Conservation (phyloP, 768 basidiomycete genomes). For the Xerocomellus amylosporus region DNA sequence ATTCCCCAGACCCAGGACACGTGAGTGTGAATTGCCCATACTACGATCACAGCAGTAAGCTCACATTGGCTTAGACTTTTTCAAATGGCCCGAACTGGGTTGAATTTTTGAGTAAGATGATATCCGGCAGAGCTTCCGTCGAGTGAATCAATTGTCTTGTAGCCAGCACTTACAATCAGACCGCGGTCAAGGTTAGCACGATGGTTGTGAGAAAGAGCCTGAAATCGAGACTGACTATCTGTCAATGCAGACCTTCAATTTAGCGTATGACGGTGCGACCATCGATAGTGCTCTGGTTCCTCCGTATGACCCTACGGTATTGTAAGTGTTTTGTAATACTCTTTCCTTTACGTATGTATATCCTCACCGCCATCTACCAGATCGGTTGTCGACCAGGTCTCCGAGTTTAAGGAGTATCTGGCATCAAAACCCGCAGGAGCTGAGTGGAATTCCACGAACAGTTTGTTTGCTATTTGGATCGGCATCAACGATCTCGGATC, state of each 20-base stretch:
- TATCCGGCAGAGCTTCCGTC: not conserved
- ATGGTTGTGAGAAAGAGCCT: not conserved
- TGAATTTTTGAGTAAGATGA: slow-evolving; percentile 43
- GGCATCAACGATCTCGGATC: slow-evolving; percentile 62
- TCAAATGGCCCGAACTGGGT: slow-evolving; percentile 68
- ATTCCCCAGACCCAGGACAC: slow-evolving; percentile 50
- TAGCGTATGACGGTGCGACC: slow-evolving; percentile 65
- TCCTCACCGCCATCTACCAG: slow-evolving; percentile 5
- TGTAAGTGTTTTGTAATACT: slow-evolving; percentile 37
- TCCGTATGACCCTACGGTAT: slow-evolving; percentile 50
- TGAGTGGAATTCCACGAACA: slow-evolving; percentile 55
- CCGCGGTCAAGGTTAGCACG: slow-evolving; percentile 42
- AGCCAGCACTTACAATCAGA: slow-evolving; percentile 57
- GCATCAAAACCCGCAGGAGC: slow-evolving; percentile 48
- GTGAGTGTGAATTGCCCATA: slow-evolving; percentile 33
- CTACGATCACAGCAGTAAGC: not conserved
- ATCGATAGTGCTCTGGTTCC: slow-evolving; percentile 57
- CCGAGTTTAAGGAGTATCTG: slow-evolving; percentile 48
- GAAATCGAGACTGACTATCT: not conserved
- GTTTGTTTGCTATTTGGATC: slow-evolving; percentile 66
- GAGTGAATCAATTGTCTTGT: slow-evolving; percentile 4
- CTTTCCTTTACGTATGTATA: not conserved
- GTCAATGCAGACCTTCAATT: slow-evolving; percentile 52
- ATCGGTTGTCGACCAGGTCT: slow-evolving; percentile 52
- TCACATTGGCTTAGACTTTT: slow-evolving; percentile 40